Evolutionary conservation across 805 yeast species (phyloP), one percentile per base, ranked within the genome.

Genomic region (Saturnispora dispora): DNA sequence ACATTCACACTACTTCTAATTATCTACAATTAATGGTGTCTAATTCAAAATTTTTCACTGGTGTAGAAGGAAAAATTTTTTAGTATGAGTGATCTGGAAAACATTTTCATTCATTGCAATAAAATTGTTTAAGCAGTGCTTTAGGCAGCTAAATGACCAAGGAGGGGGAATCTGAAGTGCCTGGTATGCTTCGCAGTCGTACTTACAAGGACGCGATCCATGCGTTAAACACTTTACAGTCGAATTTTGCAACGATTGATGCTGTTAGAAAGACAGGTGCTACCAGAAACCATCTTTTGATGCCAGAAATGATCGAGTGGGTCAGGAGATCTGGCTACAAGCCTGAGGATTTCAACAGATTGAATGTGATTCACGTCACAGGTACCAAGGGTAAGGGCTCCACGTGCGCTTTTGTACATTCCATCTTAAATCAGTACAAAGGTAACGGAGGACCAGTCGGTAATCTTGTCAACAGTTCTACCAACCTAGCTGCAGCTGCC

Each of bases 381-480:
- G 99, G 99, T 20, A 93, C 99, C 1, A 93, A 93, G 65, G 99
- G 99, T 13, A 93, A 93, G 69, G 99, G 99, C 1, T 89, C 97
- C 0, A 91, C 98, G 0, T 91, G 97, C 67, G 96, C 99, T 0
- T 93, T 93, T 63, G 79, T 89, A 2, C 86, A 87, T 60, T 81
- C 93, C 2, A 88, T 95, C 39, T 67, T 95, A 54, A 62, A 68
- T 7, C 88, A 88, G 62, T 88, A 88, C 60, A 70, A 67, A n/a
- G 18, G 33, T 9, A 35, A 37, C 41, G 41, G 22, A 18, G 13
- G 23, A 37, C 41, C 41, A 37, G 20, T 17, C 11, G 15, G 15
- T 35, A 17, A 37, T 20, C 20, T n/a, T 37, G 41, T 18, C 9
- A 37, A 13, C 22, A 37, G 22, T 18, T 10, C 15, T 18, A 7